Conservation (phyloP, 768 basidiomycete genomes). For the Boletus barrowsii region DNA sequence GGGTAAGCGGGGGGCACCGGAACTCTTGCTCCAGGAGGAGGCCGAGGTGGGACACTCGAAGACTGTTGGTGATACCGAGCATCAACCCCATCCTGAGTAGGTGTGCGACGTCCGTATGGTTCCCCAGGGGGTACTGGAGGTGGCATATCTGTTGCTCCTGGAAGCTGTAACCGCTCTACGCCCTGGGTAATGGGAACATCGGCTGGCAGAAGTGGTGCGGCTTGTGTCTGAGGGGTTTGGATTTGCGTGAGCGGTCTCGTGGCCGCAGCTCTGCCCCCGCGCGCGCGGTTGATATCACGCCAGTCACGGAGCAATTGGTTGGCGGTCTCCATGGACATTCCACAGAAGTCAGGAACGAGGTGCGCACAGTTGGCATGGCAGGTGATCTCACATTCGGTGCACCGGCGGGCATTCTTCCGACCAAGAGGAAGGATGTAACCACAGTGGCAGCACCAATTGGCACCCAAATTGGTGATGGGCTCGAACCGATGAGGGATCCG, state of each 20-base stretch:
- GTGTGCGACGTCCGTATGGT: slow-evolving; percentile 23
- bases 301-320: slow-evolving; percentile 88
- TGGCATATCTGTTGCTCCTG: slow-evolving; percentile 36
- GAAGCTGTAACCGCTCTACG: slow-evolving; percentile 49
- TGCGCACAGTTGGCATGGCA: slow-evolving; percentile 98
- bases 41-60: slow-evolving; percentile 33
- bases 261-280: slow-evolving; percentile 43
- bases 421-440: slow-evolving; percentile 97
- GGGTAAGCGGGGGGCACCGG: slow-evolving; percentile 36
- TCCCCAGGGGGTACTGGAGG: slow-evolving; percentile 19
- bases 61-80: slow-evolving; percentile 40
- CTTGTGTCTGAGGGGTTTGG: slow-evolving; percentile 30
- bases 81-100: slow-evolving; percentile 37
- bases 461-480: slow-evolving; percentile 92
- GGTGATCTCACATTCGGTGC: slow-evolving; percentile 93
- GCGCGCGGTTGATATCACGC: slow-evolving; percentile 82
- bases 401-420: slow-evolving; percentile 93
- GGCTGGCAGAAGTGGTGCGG: slow-evolving; percentile 31
- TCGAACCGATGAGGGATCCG: slow-evolving; percentile 99
- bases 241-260: slow-evolving; percentile 37
- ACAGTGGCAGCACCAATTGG: slow-evolving; percentile 99
- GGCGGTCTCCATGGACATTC: slow-evolving; percentile 99
- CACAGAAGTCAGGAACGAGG: slow-evolving; percentile 98
- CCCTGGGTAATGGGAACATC: slow-evolving; percentile 33
- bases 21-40: slow-evolving; percentile 38